phyloP scores from a whole-genome alignment of 495 filamentous ascomycete species.

The Penicillium robsamsonii region DNA sequence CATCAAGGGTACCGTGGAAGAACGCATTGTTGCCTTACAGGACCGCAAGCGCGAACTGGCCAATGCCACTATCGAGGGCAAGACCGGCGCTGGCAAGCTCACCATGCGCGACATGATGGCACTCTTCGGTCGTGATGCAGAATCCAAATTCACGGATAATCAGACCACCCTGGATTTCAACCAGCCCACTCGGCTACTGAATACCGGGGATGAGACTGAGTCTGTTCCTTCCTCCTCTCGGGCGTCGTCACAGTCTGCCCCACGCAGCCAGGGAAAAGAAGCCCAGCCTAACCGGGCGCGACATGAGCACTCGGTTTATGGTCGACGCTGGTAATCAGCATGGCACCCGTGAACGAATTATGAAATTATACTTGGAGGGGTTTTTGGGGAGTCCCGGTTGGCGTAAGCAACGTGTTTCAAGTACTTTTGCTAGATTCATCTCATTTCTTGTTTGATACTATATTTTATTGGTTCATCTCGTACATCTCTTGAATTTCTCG shows the following conservation, averaged over 20 bases:
- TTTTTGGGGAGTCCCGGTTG: slow-evolving; percentile 1
- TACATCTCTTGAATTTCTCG: background rate
- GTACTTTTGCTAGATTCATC: background rate
- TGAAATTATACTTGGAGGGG: slow-evolving; percentile 1
- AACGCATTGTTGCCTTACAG: slow-evolving; percentile 86
- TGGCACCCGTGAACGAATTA: slow-evolving; percentile 5
- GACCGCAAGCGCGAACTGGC: slow-evolving; percentile 88
- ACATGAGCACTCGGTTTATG: slow-evolving; percentile 44
- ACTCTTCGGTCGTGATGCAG: slow-evolving; percentile 78
- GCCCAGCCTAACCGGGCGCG: slow-evolving; percentile 24
- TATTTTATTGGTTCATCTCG: background rate
- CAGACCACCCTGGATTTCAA: slow-evolving; percentile 33
- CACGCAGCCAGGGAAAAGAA: slow-evolving; percentile 31
- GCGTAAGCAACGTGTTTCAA: background rate
- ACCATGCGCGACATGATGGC: slow-evolving; percentile 91
- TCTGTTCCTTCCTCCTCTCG: slow-evolving; percentile 14
- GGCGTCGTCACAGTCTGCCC: slow-evolving; percentile 18
- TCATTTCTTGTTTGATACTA: slow-evolving; percentile 10
- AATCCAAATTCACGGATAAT: slow-evolving; percentile 41
- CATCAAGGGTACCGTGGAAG: slow-evolving; percentile 80
- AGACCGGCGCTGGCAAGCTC: slow-evolving; percentile 72
- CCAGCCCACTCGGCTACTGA: slow-evolving; percentile 30
- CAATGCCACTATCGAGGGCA: slow-evolving; percentile 78
- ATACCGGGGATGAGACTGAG: slow-evolving; percentile 20
- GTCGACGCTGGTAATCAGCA: slow-evolving; percentile 43